Evolutionary conservation across 441 rosid genomes (phyloP).

Genomic region (Caryocar brasiliense): DNA sequence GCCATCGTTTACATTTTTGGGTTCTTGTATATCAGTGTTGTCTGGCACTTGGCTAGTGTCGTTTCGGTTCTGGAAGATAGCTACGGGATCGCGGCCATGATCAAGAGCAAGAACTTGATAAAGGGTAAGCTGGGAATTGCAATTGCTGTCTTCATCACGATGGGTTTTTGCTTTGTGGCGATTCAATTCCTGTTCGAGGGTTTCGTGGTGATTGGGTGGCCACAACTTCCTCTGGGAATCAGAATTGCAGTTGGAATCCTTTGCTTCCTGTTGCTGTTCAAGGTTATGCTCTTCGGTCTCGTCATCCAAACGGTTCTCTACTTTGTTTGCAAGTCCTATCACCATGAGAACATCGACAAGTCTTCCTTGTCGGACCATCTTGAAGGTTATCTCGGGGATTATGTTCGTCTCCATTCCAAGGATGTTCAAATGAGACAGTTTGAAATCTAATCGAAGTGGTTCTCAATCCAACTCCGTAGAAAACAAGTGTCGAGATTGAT

Average conservation of each 20-base stretch:
- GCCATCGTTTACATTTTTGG: slow-evolving; percentile 1
- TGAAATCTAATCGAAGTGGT: no score
- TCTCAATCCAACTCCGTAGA: no score
- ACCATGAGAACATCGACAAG: slow-evolving; percentile 26
- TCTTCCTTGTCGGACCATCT: slow-evolving; percentile 20
- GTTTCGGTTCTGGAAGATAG: slow-evolving; percentile 24
- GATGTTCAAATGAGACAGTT: slow-evolving; percentile 19
- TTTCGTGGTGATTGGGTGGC: slow-evolving; percentile 2
- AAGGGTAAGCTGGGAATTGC: slow-evolving; percentile 19
- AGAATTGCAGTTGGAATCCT: slow-evolving; percentile 5
- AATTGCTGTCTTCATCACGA: not conserved
- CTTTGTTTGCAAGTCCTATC: slow-evolving; percentile 31
- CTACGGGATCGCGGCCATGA: slow-evolving; percentile 21
- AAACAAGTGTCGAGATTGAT: no score
- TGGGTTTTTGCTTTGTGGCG: not conserved
- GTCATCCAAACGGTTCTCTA: slow-evolving; percentile 26
- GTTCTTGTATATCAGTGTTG: slow-evolving; percentile 9
- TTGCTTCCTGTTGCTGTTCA: slow-evolving; percentile 9
- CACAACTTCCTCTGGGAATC: not conserved
- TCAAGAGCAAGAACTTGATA: slow-evolving; percentile 19
- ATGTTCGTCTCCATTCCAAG: slow-evolving; percentile 15
- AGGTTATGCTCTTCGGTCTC: slow-evolving; percentile 11
- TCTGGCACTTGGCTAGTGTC: slow-evolving; percentile 23
- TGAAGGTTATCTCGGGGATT: slow-evolving; percentile 14
- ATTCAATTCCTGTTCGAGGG: not conserved